Conservation (phyloP, 768 basidiomycete species). For the Psilocybe cyanescens region DNA sequence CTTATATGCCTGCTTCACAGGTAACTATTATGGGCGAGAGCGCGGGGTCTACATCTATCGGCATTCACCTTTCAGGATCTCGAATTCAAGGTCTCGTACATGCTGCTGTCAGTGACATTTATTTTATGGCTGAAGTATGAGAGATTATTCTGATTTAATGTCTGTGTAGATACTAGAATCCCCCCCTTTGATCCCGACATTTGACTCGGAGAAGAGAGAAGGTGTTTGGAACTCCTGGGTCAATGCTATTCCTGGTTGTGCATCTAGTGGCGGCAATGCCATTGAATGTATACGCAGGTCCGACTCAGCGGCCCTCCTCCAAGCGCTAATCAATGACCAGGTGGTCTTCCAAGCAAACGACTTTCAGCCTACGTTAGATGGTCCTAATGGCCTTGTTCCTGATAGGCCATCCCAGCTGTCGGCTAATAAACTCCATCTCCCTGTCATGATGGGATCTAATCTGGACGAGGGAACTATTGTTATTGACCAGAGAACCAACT, state of each 20-base stretch:
- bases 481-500: constrained; percentile 23
- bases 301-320: constrained; percentile 1
- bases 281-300: constrained; percentile 33
- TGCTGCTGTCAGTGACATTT: constrained; percentile 27
- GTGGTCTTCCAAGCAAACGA: neutral
- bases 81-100: constrained; percentile 30
- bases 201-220: constrained; percentile 29
- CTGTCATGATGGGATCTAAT: constrained; percentile 42
- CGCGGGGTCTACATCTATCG: constrained; percentile 47
- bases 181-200: constrained; percentile 32
- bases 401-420: constrained; percentile 36
- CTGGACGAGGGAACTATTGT: constrained; percentile 38
- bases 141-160: neutral
- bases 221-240: constrained; percentile 38
- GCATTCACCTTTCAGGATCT: constrained; percentile 35
- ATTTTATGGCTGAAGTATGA: neutral
- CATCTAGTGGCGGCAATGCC: constrained; percentile 23
- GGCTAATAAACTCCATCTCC: constrained; percentile 24
- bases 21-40: constrained; percentile 55
- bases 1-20: constrained; percentile 17
- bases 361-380: constrained; percentile 28
- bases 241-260: constrained; percentile 33
- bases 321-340: constrained; percentile 4
- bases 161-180: constrained; percentile 40
- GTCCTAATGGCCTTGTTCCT: constrained; percentile 35